A percentile compares a stretch with the other conserved stretches of the same genome.
Conservation (phyloP, 2,329 filamentous ascomycete species). For the Fusarium tuaranense region DNA sequence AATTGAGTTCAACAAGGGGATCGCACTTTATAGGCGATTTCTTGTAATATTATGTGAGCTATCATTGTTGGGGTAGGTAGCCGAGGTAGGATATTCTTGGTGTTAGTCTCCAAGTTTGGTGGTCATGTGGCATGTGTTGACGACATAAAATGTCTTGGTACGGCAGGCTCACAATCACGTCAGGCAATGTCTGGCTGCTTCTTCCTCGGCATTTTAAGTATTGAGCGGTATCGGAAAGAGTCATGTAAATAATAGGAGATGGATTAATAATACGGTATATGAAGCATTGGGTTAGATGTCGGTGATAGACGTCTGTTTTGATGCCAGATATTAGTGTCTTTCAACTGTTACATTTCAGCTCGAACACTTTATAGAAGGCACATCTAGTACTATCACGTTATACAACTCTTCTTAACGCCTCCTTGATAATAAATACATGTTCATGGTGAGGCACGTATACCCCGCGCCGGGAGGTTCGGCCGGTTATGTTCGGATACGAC, state of each 20-base stretch:
- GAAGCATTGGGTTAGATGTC: neutral
- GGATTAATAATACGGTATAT: neutral
- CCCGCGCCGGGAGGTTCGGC: neutral
- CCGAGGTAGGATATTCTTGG: neutral
- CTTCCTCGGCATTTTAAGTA: neutral
- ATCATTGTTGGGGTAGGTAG: neutral
- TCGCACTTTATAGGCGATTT: neutral
- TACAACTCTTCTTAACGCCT: no score
- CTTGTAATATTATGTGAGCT: neutral
- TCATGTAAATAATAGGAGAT: neutral
- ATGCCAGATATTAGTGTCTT: neutral
- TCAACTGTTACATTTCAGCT: neutral
- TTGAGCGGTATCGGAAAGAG: neutral
- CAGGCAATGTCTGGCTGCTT: neutral
- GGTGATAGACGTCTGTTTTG: neutral
- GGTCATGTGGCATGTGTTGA: conserved; percentile 1
- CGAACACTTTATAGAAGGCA: neutral
- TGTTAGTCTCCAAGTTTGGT: neutral
- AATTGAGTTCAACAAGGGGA: neutral
- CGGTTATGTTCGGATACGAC: conserved; percentile 3
- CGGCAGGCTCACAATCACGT: neutral
- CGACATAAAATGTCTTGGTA: neutral
- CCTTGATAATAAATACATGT: neutral
- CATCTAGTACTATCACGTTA: no score
- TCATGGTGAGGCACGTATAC: neutral